These are phyloP conservation scores for Colletotrichum destructivum DNA, from an alignment of 2,329 filamentous ascomycete genomes.

Conservation along the genomic window DNA sequence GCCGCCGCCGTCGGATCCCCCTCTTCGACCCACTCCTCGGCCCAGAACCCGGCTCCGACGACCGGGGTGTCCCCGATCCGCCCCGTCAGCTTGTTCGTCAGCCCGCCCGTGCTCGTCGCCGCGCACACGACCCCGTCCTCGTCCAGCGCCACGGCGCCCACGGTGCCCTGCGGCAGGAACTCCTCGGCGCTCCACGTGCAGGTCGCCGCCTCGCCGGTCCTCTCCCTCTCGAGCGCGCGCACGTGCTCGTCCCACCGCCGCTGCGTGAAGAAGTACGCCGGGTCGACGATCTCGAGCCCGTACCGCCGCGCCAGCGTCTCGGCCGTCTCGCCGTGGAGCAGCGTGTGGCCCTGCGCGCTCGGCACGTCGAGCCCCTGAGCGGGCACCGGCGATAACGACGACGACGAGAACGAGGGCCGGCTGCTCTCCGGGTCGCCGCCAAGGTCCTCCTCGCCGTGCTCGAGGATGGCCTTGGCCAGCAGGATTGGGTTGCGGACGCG, in stretches of 20 bases:
- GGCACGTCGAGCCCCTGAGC: slow-evolving; percentile 58
- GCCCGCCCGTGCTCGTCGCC: slow-evolving; percentile 79
- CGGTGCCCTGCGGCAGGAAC: slow-evolving; percentile 87
- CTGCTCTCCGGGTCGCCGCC: slow-evolving; percentile 55
- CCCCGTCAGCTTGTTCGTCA: slow-evolving; percentile 91
- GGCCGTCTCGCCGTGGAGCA: slow-evolving; percentile 77
- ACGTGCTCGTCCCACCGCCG: slow-evolving; percentile 84
- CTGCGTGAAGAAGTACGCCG: slow-evolving; percentile 84
- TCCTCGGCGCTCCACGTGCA: slow-evolving; percentile 72
- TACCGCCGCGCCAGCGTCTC: slow-evolving; percentile 78
- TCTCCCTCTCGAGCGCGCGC: slow-evolving; percentile 69
- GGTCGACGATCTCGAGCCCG: slow-evolving; percentile 79
- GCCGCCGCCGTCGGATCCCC: slow-evolving; percentile 49
- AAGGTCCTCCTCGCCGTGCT: slow-evolving; percentile 75
- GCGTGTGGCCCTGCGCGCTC: slow-evolving; percentile 78
- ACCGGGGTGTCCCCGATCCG: slow-evolving; percentile 90
- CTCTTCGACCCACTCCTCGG: slow-evolving; percentile 81
- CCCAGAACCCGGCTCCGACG: slow-evolving; percentile 90
- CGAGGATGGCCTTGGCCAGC: slow-evolving; percentile 79
- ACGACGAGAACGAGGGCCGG: slow-evolving; percentile 40
- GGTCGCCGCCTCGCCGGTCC: slow-evolving; percentile 53
- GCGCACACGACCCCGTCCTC: slow-evolving; percentile 79
- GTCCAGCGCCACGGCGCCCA: slow-evolving; percentile 87
- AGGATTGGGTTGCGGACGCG: slow-evolving; percentile 85
- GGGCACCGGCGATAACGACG: no score